A percentile compares a stretch with the other conserved stretches of the same genome.
phyloP scores from a whole-genome alignment of 2,329 filamentous ascomycete species.

The Cadophora sp. region DNA sequence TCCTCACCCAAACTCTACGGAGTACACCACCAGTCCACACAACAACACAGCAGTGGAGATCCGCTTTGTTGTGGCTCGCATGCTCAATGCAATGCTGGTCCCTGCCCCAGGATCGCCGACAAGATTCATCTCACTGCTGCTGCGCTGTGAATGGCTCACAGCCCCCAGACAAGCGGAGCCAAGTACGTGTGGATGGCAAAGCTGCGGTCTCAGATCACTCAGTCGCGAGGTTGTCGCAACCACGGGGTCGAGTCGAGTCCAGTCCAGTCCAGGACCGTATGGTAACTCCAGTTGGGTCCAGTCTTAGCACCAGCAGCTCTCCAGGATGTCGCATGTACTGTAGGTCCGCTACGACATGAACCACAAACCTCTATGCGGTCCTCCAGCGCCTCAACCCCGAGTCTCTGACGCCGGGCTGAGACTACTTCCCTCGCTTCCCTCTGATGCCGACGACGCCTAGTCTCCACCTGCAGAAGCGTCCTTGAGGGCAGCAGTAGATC shows the following conservation, averaged over 20 bases:
- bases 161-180: slow-evolving; percentile 3
- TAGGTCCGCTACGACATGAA: slow-evolving; percentile 17
- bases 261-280: slow-evolving; percentile 19
- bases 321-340: slow-evolving; percentile 20
- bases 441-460: slow-evolving; percentile 23
- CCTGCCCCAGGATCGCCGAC: slow-evolving; percentile 25
- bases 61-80: slow-evolving; percentile 11
- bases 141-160: neutral
- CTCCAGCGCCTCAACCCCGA: slow-evolving; percentile 11
- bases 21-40: slow-evolving; percentile 14
- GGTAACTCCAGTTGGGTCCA: slow-evolving; percentile 19
- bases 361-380: slow-evolving; percentile 20
- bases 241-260: slow-evolving; percentile 14
- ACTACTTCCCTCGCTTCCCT: slow-evolving; percentile 15
- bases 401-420: slow-evolving; percentile 22
- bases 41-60: neutral
- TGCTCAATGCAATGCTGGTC: slow-evolving; percentile 23
- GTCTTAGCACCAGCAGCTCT: slow-evolving; percentile 9
- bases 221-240: slow-evolving; percentile 14
- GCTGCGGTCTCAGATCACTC: slow-evolving; percentile 25
- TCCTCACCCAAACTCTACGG: slow-evolving; percentile 6
- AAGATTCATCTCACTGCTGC: slow-evolving; percentile 12
- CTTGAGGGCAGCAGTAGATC: slow-evolving; percentile 26
- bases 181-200: neutral
- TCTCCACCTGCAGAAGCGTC: slow-evolving; percentile 28